Percentiles rank a stretch among this genome's conserved stretches.
Evolutionary conservation across 2,329 filamentous ascomycete genomes (phyloP).

Genomic region (Claviceps cyperi): DNA sequence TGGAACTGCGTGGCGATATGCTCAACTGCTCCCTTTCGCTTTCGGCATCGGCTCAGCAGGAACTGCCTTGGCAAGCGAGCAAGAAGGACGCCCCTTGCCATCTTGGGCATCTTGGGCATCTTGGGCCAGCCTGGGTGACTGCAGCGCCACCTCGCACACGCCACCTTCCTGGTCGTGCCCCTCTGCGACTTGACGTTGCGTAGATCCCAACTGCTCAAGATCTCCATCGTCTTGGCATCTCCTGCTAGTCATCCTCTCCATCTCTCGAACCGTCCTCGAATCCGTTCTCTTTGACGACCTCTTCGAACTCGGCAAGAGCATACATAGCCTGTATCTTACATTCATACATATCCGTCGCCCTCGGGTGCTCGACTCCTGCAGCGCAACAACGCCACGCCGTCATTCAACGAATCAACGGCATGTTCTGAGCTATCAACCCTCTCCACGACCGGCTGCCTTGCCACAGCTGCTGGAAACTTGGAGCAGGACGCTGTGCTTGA

Average conservation of each 20-base stretch:
- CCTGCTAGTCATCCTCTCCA: too few relatives aligned
- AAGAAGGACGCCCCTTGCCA: too few relatives aligned
- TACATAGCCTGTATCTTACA: too few relatives aligned
- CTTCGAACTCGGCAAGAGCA: too few relatives aligned
- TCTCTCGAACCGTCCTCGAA: too few relatives aligned
- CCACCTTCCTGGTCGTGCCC: background rate
- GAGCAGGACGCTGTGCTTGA: background rate
- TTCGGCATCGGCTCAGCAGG: too few relatives aligned
- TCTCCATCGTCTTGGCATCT: background rate
- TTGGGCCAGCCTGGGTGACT: background rate
- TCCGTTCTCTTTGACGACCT: too few relatives aligned
- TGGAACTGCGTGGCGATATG: too few relatives aligned
- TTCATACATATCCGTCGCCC: background rate
- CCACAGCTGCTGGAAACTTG: background rate
- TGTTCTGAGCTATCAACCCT: conserved; percentile 1
- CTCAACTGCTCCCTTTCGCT: too few relatives aligned
- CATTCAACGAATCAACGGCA: conserved; percentile 1
- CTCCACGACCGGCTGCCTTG: conserved; percentile 1
- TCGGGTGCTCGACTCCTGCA: background rate
- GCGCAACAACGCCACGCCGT: conserved; percentile 3
- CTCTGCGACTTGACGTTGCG: background rate
- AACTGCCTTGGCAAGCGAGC: too few relatives aligned
- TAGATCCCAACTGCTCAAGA: background rate
- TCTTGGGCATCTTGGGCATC: too few relatives aligned
- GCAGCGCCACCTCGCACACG: background rate